phyloP scores from a whole-genome alignment of 805 yeast species.

The Nakazawaea ernobii region DNA sequence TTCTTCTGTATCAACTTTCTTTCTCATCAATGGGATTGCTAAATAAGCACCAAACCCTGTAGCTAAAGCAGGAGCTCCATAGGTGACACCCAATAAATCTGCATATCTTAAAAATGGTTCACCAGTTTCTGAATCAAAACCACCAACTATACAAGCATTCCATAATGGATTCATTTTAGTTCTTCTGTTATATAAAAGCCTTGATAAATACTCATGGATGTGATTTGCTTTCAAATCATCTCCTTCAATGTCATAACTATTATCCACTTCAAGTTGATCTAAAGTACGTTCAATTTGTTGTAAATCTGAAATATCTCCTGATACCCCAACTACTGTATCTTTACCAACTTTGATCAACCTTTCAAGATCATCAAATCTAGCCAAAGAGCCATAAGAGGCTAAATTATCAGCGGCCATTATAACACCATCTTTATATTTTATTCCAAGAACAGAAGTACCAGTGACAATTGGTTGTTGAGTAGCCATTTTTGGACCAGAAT shows the following conservation, averaged over 20 bases:
- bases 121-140: constrained; percentile 57
- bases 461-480: constrained; percentile 95
- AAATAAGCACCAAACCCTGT: constrained; percentile 96
- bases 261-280: constrained; percentile 74
- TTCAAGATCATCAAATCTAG: constrained; percentile 80
- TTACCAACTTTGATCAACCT: constrained; percentile 80
- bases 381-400: constrained; percentile 89
- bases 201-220: constrained; percentile 80
- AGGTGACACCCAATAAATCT: constrained; percentile 88
- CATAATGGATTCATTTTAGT: constrained; percentile 93
- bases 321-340: constrained; percentile 84
- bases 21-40: constrained; percentile 88
- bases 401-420: constrained; percentile 93
- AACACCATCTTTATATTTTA: constrained; percentile 86
- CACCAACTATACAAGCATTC: constrained; percentile 92
- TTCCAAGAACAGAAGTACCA: constrained; percentile 91
- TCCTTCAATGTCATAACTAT: constrained; percentile 70
- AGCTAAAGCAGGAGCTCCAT: constrained; percentile 81
- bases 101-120: constrained; percentile 79
- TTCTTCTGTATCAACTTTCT: constrained; percentile 70
- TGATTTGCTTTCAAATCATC: constrained; percentile 71
- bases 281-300: constrained; percentile 73
- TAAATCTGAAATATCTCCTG: constrained; percentile 93
- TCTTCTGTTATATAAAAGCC: constrained; percentile 82
- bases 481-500: constrained; percentile 56